phyloP scores from a whole-genome alignment of 176 grass and related monocot genomes.

The Otatea glauca region DNA sequence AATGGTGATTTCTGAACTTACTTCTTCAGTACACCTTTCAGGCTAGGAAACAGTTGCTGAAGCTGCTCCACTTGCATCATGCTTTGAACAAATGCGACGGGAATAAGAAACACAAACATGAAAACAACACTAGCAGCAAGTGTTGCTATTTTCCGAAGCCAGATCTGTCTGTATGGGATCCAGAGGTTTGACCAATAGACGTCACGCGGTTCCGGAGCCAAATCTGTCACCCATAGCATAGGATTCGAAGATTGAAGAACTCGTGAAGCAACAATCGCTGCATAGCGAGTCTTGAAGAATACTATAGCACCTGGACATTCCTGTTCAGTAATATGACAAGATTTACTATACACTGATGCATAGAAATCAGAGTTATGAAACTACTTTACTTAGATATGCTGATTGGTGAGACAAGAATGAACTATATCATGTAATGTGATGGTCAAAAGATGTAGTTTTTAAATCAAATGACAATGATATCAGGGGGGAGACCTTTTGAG shows the following conservation, averaged over 20 bases:
- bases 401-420: background rate
- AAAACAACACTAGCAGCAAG: conserved; percentile 67
- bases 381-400: background rate
- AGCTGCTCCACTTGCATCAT: conserved; percentile 79
- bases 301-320: conserved; percentile 85
- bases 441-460: conserved; percentile 11
- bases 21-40: conserved; percentile 59
- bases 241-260: conserved; percentile 86
- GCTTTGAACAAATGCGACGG: conserved; percentile 85
- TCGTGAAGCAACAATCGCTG: conserved; percentile 72
- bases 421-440: background rate
- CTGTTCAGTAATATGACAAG: conserved; percentile 47
- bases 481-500: conserved; percentile 59
- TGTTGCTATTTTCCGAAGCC: conserved; percentile 70
- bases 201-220: conserved; percentile 79
- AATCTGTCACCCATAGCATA: conserved; percentile 86
- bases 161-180: conserved; percentile 80
- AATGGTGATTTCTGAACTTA: conserved; percentile 51
- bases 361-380: conserved; percentile 9
- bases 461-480: conserved; percentile 17
- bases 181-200: conserved; percentile 95
- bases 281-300: conserved; percentile 98
- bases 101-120: conserved; percentile 85
- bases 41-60: conserved; percentile 53
- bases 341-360: conserved; percentile 19